Evolutionary conservation across 805 yeast species (phyloP).

Genomic region (Cyberlindnera maclurae): DNA sequence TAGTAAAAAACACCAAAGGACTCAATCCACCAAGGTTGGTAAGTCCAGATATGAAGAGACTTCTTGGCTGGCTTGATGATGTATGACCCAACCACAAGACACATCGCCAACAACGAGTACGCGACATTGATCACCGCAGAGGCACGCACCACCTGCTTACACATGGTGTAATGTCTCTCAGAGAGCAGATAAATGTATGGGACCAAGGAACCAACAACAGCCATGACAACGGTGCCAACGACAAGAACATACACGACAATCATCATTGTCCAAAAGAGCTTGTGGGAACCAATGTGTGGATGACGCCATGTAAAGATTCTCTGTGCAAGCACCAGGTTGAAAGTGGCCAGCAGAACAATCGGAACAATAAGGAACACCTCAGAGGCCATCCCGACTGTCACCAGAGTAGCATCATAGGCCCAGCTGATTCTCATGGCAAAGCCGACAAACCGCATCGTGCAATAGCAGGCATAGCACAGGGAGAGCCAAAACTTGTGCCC

Average conservation of each 20-base stretch:
- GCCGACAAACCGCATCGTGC: slow-evolving; percentile 48
- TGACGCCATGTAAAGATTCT: slow-evolving; percentile 73
- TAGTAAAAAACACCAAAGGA: slow-evolving; percentile 52
- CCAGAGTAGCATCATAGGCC: slow-evolving; percentile 42
- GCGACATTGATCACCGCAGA: slow-evolving; percentile 39
- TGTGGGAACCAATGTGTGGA: slow-evolving; percentile 57
- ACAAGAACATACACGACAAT: slow-evolving; percentile 45
- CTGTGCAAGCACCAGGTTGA: slow-evolving; percentile 61
- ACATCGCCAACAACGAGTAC: slow-evolving; percentile 48
- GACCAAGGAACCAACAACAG: slow-evolving; percentile 53
- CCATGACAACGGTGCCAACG: slow-evolving; percentile 54
- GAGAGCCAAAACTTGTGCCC: slow-evolving; percentile 57
- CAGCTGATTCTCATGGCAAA: slow-evolving; percentile 52
- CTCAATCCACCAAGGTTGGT: slow-evolving; percentile 77
- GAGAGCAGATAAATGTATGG: slow-evolving; percentile 54
- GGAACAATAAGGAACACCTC: slow-evolving; percentile 52
- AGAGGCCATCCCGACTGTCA: slow-evolving; percentile 47
- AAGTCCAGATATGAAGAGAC: slow-evolving; percentile 45
- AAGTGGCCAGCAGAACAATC: slow-evolving; percentile 48
- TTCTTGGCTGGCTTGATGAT: slow-evolving; percentile 45
- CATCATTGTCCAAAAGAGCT: slow-evolving; percentile 45
- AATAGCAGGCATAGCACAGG: slow-evolving; percentile 46
- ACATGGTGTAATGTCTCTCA: slow-evolving; percentile 37
- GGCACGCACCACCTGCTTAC: slow-evolving; percentile 47
- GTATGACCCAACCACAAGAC: slow-evolving; percentile 44